Evolutionary conservation across 1,139 yeast genomes (phyloP), one percentile per base, ranked within the genome.

Genomic region (Wickerhamomyces sp.): DNA sequence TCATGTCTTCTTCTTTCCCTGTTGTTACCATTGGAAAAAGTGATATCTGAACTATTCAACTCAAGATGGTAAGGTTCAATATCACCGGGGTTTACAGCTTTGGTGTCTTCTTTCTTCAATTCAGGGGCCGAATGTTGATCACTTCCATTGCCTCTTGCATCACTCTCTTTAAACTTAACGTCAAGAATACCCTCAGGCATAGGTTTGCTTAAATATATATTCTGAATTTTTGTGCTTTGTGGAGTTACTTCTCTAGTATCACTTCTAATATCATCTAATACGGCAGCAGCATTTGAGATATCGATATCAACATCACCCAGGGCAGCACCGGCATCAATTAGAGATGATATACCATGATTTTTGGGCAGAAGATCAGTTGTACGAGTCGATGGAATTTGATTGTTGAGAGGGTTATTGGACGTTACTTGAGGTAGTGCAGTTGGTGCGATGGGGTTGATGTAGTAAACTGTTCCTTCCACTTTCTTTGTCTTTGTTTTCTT

Each of bases 21-120:
- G 28, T 47, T 49, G 31, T 51, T 51, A 7, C 55, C 54, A 35
- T 51, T 51, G 5, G 55, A 48, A 31, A 47, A 51, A 11, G 49
- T 46, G 4, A 51, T 34, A 28, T 49, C 52, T 5, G 39, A 28
- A n/a, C 23, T 19, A 6, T 38, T 16, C 22, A 30, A 41, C 7
- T 35, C 27, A 12, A 32, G 30, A 3, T 30, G 31, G 6, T 18
- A 34, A n/a, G n/a, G n/a, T n/a, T n/a, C n/a, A n/a, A n/a, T 6
- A 9, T 7, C 20, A 16, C 14, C n/a, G 5, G n/a, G 13, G 11
- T 26, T 16, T 9, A 23, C n/a, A 4, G 11, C 12, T 13, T 16
- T 11, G 9, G 27, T 14, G 5, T 28, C 31, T 18, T 28, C 14
- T 23, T 8, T 19, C 10, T 19, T 19, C 7, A 19, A 19, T 19